Evolutionary conservation across 2,329 filamentous ascomycete genomes (phyloP), one percentile per base, ranked within the genome.

Genomic region (Ilyonectria robusta): DNA sequence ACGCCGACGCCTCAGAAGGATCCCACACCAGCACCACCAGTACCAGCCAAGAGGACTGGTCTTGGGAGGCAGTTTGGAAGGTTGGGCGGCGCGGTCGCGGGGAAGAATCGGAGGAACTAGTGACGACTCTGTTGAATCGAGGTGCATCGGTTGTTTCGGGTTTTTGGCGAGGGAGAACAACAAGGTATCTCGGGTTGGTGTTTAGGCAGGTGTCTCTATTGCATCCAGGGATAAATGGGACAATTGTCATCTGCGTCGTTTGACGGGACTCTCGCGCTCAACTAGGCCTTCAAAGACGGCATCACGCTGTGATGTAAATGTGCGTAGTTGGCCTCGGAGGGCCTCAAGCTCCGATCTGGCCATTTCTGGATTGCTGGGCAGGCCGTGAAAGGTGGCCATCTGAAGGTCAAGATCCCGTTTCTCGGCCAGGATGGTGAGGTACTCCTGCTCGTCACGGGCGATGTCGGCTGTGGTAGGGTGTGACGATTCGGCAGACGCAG

Each of bases 281-380:
- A 94, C 89, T 53, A 96, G 78, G 2, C 86, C 87, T 77, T 95
- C 94, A 77, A 97, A 97, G 61, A 94, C 84, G 33, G 83, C 85
- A 78, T 97, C 94, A 60, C 94, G 87, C 72, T 86, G 85, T 70
- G 85, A 84, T 31, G 86, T 90, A 58, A 94, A 81, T 10, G 82
- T 81, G 44, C 86, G 84, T 51, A 97, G 82, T 75, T 94, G 89
- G 2, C 83, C 81, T 66, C 92, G 88, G 48, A 94, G 81, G 33
- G 85, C 83, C 70, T 93, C 92, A 31, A 97, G 85, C 77, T 93
- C 90, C n/a, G 84, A 81, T 72, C 91, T 87, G 40, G 94, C 94
- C 53, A 88, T 85, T 54, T 91, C 87, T 9, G 88, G 81, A 75
- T 97, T 91, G 6, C 90, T 90, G 1, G 94, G 93, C 66, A 97